These are phyloP conservation scores for Xylaria sp. DNA, from an alignment of 495 filamentous ascomycete genomes.

Conservation along the genomic window DNA sequence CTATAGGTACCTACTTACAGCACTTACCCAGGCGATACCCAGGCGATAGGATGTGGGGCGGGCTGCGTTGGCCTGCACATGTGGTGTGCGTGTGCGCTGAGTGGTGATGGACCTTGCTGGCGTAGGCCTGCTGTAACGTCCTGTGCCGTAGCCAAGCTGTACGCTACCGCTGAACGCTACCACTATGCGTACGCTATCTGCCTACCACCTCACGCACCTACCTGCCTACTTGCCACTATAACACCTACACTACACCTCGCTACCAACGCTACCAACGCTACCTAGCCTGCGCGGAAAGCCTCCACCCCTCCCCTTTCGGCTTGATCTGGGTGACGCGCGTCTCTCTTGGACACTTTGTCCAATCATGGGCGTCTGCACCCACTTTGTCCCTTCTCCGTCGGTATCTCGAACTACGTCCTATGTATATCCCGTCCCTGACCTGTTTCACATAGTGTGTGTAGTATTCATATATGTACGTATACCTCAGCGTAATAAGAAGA, in stretches of 20 bases:
- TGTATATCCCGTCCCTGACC: not conserved
- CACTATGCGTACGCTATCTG: no score
- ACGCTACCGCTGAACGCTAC: no score
- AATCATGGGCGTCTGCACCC: slow-evolving; percentile 7
- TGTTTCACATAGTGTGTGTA: slow-evolving; percentile 5
- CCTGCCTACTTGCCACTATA: not conserved
- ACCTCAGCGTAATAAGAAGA: not conserved
- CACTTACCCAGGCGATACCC: no score
- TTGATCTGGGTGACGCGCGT: slow-evolving; percentile 28
- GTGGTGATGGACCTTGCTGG: not conserved
- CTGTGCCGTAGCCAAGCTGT: not conserved
- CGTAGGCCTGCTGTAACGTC: slow-evolving; percentile 7
- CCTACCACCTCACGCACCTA: no score
- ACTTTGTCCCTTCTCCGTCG: slow-evolving; percentile 14
- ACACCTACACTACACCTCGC: not conserved
- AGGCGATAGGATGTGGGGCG: not conserved
- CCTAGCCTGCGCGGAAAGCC: not conserved
- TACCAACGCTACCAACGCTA: not conserved
- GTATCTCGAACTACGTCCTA: slow-evolving; percentile 4
- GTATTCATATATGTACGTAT: not conserved
- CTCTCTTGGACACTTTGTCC: slow-evolving; percentile 12
- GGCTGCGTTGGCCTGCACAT: slow-evolving; percentile 15
- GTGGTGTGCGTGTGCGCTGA: slow-evolving; percentile 14
- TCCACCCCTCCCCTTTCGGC: slow-evolving; percentile 21
- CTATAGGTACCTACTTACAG: not conserved